These are phyloP conservation scores for Kalanchoe fedtschenkoi DNA, from an alignment of 164 flowering plant species.

Conservation along the genomic window DNA sequence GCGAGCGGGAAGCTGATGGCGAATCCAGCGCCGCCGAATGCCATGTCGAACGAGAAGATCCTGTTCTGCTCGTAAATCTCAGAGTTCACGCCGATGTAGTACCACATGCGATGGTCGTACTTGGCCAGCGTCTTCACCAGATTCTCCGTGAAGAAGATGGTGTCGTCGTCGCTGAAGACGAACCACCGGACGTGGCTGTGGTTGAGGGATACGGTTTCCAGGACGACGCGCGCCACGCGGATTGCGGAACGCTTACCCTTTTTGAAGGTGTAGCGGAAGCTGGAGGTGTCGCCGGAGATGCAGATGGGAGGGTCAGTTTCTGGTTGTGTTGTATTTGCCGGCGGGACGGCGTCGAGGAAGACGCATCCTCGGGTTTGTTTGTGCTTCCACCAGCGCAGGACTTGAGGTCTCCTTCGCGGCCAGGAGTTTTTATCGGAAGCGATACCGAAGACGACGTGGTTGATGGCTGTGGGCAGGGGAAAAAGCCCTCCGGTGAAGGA, in stretches of 20 bases:
- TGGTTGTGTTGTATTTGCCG: not conserved
- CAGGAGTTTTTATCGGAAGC: too few relatives aligned
- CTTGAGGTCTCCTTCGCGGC: slow-evolving; percentile 24
- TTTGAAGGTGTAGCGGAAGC: slow-evolving; percentile 35
- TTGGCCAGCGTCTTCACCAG: slow-evolving; percentile 43
- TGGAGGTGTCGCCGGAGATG: slow-evolving; percentile 41
- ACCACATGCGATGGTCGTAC: slow-evolving; percentile 41
- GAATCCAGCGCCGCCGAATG: slow-evolving; percentile 53
- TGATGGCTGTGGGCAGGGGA: too few relatives aligned
- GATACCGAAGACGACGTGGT: too few relatives aligned
- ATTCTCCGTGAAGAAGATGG: slow-evolving; percentile 45
- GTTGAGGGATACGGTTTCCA: slow-evolving; percentile 32
- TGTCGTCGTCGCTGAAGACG: slow-evolving; percentile 59
- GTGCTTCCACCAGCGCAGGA: slow-evolving; percentile 41
- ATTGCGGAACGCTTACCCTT: slow-evolving; percentile 37
- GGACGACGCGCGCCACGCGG: slow-evolving; percentile 41
- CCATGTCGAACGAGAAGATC: slow-evolving; percentile 34
- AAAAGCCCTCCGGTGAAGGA: too few relatives aligned
- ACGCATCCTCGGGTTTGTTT: slow-evolving; percentile 39
- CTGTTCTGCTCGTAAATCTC: slow-evolving; percentile 39
- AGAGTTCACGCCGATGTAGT: slow-evolving; percentile 45
- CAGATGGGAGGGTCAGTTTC: slow-evolving; percentile 31
- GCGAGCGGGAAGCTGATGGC: slow-evolving; percentile 55
- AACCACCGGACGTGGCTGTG: slow-evolving; percentile 40
- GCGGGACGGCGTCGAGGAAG: slow-evolving; percentile 25